Base-by-base conservation (phyloP, 2,329 filamentous ascomycete genomes). In the Claviceps spartinae region DNA sequence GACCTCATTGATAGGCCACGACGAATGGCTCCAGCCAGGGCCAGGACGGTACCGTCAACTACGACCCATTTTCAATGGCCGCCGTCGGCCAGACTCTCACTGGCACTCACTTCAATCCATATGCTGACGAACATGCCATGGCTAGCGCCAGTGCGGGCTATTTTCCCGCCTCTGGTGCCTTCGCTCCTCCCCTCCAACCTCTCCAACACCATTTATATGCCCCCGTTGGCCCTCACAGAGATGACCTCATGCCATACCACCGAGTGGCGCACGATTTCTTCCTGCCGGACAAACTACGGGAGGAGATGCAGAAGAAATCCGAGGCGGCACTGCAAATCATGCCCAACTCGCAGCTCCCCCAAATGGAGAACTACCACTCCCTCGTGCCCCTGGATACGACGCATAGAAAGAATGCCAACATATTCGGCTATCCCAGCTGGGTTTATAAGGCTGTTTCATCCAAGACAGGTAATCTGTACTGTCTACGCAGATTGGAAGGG, bases 141-240 rank as follows among this genome's bases (percentile, higher is more conserved):
- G 71, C 75, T 5, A 71, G 67, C 30, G 72, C 75, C 53, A 77
- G 77, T 5, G 72, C 80, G 16, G 74, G 80, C 2, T 95, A 83
- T 65, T 95, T 85, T 62, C 77, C 78, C 48, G 65, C 74, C n/a
- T 76, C 77, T 44, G 68, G 68, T 48, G 69, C 71, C 11, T 83
- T 76, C 61, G 65, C 71, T 11, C 65, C 74, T 11, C 72, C 75
- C 16, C 65, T 74, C 20, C 83, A 85, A 57, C 85, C 85, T 22
- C 78, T 89, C 5, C 86, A 91, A 72, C 95, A 96, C 65, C 93
- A 98, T 66, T 77, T 95, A 13, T 98, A 98, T 66, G 87, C 88
- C 36, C 89, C 90, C 0, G 78, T 90, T 52, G 88, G 88, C 5
- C 83, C 87, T n/a, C 80, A 89, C 63, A 80, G 82, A 54, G 86